Evolutionary conservation across 306 rosid species (phyloP), one percentile per base, ranked within the genome.

Genomic region (Hylodesmum podocarpum): DNA sequence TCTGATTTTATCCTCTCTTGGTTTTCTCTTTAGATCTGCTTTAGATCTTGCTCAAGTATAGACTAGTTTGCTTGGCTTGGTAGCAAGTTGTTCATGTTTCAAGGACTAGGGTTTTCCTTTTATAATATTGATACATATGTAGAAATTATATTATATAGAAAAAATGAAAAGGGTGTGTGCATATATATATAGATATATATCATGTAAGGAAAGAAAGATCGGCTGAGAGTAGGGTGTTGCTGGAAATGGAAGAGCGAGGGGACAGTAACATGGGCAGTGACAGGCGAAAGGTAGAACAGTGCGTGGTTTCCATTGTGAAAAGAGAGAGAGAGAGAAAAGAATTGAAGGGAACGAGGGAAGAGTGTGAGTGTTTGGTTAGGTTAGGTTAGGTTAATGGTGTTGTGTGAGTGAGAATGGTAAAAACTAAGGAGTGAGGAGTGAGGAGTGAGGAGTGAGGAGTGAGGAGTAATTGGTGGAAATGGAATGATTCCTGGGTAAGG

Each of bases 21-120:
- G 1, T 16, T 33, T 61, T 34, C 5, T 10, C 7, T 44, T 49
- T 8, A 54, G 84, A 73, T 80, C 72, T 65, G 69, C 59, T 46
- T 54, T 76, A 70, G 78, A 76, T 81, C 77, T 58, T 75, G 78
- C 10, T 2, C 9, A 64, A 29, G n/a, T 11, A 2, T 29, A n/a
- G 21, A 5, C n/a, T n/a, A 1, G 10, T 29, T 59, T 59, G 13
- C 5, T 5, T n/a, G n/a, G n/a, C n/a, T 40, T 11, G 11, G 34
- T 27, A 22, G 47, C 15, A 3, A 22, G 34, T 28, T 6, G 1
- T n/a, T 16, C 9, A 24, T 54, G 10, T 53, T 28, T 28, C 25
- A 5, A 21, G 28, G 21, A 36, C 51, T 83, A 84, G 90, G 90
- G 85, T 85, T 85, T 81, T 63, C 1, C 0, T 36, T 66, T 18